Conservation (phyloP, 306 rosid species). For the Quercus berberidifolia region DNA sequence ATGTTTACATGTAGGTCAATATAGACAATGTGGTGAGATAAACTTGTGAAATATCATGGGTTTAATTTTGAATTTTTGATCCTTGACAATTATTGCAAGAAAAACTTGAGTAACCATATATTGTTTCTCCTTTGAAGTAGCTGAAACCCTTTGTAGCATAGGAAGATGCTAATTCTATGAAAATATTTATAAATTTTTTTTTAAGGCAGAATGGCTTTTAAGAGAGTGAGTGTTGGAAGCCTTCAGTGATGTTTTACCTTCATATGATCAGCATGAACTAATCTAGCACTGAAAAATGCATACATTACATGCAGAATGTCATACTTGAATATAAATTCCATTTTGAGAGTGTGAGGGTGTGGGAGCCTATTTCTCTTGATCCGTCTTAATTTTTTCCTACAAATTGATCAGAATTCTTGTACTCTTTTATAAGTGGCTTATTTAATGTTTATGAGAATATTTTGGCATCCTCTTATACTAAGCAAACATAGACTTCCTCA, state of each 20-base stretch:
- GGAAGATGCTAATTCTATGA: background rate
- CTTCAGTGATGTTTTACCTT: no score
- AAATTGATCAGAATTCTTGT: background rate
- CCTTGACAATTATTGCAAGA: background rate
- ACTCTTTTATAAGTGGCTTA: background rate
- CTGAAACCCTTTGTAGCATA: background rate
- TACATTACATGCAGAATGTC: no score
- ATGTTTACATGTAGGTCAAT: background rate
- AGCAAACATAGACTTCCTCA: no score
- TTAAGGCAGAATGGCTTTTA: background rate
- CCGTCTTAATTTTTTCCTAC: no score
- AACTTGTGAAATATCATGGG: background rate
- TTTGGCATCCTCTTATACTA: background rate
- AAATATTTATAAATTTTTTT: background rate
- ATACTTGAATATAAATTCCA: no score
- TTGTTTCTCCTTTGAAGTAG: background rate
- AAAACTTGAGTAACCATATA: background rate
- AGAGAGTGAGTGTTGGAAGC: background rate
- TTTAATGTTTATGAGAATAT: background rate
- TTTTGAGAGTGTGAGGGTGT: background rate
- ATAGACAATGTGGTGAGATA: background rate
- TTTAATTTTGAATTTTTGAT: background rate
- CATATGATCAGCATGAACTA: no score
- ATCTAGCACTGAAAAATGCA: no score
- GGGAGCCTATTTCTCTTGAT: background rate